Conservation (phyloP, 495 filamentous ascomycete genomes). For the Aspergillus heteromorphus region DNA sequence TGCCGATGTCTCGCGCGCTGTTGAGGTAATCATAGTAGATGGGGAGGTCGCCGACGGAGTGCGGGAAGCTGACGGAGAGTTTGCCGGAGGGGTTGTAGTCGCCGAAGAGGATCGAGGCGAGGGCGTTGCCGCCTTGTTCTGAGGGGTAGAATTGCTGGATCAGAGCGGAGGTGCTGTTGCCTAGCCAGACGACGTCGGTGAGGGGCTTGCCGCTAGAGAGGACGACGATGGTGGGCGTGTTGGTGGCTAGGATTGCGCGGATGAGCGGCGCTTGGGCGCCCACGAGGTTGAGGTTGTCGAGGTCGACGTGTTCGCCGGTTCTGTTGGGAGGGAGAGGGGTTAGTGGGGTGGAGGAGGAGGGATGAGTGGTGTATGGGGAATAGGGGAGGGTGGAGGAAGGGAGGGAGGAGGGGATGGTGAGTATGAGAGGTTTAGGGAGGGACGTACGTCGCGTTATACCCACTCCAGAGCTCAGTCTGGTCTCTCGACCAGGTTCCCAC, state of each 20-base stretch:
- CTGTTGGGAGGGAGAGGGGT: constrained; percentile 23
- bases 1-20: constrained; percentile 49
- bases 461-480: constrained; percentile 60
- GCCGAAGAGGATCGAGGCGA: constrained; percentile 65
- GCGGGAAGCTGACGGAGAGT: constrained; percentile 62
- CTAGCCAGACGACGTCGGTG: constrained; percentile 61
- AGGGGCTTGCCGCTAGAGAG: constrained; percentile 66
- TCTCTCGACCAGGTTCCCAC: constrained; percentile 73
- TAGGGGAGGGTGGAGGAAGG: background rate
- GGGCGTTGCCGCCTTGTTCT: constrained; percentile 55
- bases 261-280: constrained; percentile 65
- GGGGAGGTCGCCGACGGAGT: constrained; percentile 58
- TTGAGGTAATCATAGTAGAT: constrained; percentile 69
- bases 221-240: constrained; percentile 63
- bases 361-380: no score
- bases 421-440: background rate
- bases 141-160: constrained; percentile 70
- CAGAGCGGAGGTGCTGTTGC: constrained; percentile 51
- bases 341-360: background rate
- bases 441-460: constrained; percentile 56
- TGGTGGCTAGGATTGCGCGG: constrained; percentile 56
- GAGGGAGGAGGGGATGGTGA: background rate
- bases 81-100: constrained; percentile 62
- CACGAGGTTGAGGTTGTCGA: constrained; percentile 55
- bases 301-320: constrained; percentile 68